Evolutionary conservation across 73 alveolate species (phyloP).

Genomic region (Paramecium octaurelia): DNA sequence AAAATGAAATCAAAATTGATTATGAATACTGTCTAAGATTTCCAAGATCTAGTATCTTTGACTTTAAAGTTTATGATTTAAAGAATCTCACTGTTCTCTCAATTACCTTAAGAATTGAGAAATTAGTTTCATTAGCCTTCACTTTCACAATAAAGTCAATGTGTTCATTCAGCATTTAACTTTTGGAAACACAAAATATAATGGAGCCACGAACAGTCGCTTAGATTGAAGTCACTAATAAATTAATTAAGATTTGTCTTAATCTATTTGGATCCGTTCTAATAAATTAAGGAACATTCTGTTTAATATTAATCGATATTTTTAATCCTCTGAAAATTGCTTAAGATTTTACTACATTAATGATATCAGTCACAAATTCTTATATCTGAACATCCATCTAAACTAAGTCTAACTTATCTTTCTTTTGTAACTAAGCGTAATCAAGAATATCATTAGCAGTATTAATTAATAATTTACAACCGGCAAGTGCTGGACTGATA

Average conservation of each 20-base stretch:
- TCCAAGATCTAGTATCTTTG: not conserved
- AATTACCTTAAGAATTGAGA: not conserved
- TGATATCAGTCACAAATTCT: not conserved
- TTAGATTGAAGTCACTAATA: not conserved
- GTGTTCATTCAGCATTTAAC: not conserved
- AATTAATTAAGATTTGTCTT: not conserved
- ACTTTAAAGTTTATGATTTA: not conserved
- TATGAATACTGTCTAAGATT: not conserved
- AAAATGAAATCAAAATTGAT: not conserved
- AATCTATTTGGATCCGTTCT: constrained; percentile 46
- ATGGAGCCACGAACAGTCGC: not conserved
- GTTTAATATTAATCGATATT: not conserved
- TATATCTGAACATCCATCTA: not conserved
- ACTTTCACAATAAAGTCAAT: not conserved
- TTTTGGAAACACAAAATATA: not conserved
- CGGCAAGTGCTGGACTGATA: constrained; percentile 12
- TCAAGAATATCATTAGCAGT: constrained; percentile 27
- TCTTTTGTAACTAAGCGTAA: not conserved
- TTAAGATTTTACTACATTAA: not conserved
- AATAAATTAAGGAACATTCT: constrained; percentile 18
- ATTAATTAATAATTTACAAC: constrained; percentile 19
- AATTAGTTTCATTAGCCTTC: constrained; percentile 10
- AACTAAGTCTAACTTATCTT: not conserved
- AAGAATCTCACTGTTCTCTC: not conserved
- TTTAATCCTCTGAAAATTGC: constrained; percentile 9